A percentile compares a stretch with the other conserved stretches of the same genome.
These are phyloP conservation scores for Gardenia jasminoides DNA, from an alignment of 257 asterid genomes.

Conservation along the genomic window DNA sequence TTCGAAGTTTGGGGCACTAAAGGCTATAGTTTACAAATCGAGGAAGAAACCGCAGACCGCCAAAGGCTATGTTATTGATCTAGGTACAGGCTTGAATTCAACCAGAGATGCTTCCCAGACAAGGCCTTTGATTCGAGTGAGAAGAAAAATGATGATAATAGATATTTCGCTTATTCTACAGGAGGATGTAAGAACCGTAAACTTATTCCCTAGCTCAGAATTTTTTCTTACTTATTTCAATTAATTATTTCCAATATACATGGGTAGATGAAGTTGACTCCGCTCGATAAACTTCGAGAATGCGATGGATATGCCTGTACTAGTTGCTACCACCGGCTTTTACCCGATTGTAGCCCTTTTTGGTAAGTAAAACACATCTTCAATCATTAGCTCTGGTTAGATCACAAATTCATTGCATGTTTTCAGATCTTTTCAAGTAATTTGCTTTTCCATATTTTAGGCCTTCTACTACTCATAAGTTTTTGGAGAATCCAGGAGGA, in stretches of 20 bases:
- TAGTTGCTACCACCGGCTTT: conserved; percentile 83
- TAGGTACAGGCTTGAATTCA: conserved; percentile 57
- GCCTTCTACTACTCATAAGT: conserved; percentile 59
- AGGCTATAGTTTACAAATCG: conserved; percentile 70
- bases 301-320: conserved; percentile 80
- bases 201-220: background rate
- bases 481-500: conserved; percentile 80
- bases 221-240: background rate
- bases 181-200: conserved; percentile 67
- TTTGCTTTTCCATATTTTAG: conserved; percentile 35
- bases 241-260: background rate
- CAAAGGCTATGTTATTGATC: conserved; percentile 63
- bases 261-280: conserved; percentile 9
- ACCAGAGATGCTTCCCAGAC: conserved; percentile 33
- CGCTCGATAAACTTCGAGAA: background rate
- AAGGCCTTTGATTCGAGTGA: conserved; percentile 26
- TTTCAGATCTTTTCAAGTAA: background rate
- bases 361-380: conserved; percentile 48
- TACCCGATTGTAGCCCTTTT: conserved; percentile 66
- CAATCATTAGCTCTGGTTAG: background rate
- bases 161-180: conserved; percentile 61
- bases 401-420: background rate
- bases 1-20: conserved; percentile 90
- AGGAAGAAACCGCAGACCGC: conserved; percentile 73
- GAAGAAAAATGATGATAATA: conserved; percentile 42